Conservation (phyloP, 2,329 filamentous ascomycete genomes). For the Penicillium sp. region DNA sequence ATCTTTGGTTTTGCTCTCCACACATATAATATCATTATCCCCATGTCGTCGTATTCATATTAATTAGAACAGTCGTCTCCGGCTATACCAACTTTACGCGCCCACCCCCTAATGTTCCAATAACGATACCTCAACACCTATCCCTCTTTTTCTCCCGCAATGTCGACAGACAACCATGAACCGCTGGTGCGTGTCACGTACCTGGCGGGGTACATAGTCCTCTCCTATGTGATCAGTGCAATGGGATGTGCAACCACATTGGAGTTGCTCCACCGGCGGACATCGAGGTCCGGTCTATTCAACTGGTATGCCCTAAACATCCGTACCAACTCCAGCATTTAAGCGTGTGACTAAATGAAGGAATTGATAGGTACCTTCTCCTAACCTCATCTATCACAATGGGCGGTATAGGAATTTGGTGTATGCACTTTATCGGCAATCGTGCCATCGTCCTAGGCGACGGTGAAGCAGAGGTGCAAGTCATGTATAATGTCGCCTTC, state of each 20-base stretch:
- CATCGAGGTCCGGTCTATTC: conserved; percentile 63
- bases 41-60: not conserved
- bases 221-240: conserved; percentile 69
- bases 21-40: not conserved
- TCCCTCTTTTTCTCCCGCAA: conserved; percentile 6
- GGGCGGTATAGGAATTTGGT: conserved; percentile 73
- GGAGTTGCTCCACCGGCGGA: conserved; percentile 75
- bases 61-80: not conserved
- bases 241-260: conserved; percentile 75
- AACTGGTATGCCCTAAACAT: conserved; percentile 58
- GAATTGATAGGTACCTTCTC: conserved; percentile 56
- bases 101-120: not conserved
- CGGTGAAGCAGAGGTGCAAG: conserved; percentile 63
- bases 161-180: conserved; percentile 18
- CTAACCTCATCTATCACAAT: conserved; percentile 65
- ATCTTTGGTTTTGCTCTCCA: not conserved
- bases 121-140: not conserved
- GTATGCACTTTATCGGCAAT: conserved; percentile 83
- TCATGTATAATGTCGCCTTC: conserved; percentile 69
- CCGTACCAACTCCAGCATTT: not conserved
- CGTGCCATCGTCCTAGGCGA: conserved; percentile 69
- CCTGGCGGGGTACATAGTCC: conserved; percentile 63
- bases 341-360: not conserved
- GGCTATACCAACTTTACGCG: not conserved
- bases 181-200: conserved; percentile 22